Base-by-base conservation (phyloP, 257 asterid species). In the Jacaranda mimosifolia region DNA sequence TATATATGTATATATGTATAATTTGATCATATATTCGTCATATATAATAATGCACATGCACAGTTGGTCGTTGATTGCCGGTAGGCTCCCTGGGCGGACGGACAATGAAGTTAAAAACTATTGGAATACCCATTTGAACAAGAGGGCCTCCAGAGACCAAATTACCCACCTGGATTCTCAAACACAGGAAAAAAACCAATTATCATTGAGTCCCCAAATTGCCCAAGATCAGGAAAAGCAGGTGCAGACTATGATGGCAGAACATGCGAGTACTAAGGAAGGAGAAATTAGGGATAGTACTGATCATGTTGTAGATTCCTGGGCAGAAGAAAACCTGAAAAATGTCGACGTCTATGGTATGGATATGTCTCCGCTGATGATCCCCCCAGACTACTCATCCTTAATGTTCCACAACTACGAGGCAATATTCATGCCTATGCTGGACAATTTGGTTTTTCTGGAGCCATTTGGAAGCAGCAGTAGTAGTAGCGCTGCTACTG, bases 51-150 rank as follows among this genome's bases (percentile, higher is more conserved):
- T 53, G 51, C 40, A 9, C 3, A 4, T 14, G 15, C 6, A 32
- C 71, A 88, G 92, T 39, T 88, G 92, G 92, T 84, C 92, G 21
- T 75, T 88, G 79, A 88, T 88, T 38, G 92, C 92, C 9, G 92
- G 92, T 3, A 73, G 91, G 68, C 87, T 89, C 5, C 93, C 93
- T 0, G 93, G 93, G 0, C 87, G 93, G 68, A 89, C 93, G 4
- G 93, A 89, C 73, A 89, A 89, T 56, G 93, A 89, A 73, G 91
- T 86, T 3, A 89, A 85, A 51, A 88, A 88, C 74, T 88, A 86
- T 55, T 88, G 92, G 92, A 88, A 88, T 80, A 88, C 93, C 46
- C 91, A 88, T 86, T 85, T 88, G 91, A 85, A 81, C 84, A 88
- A 86, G 88, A 80, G 75, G 70, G 55, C 84, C 63, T 32, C 79